Evolutionary conservation across 257 asterid species (phyloP), one percentile per base, ranked within the genome.

Genomic region (Phtheirospermum japonicum): DNA sequence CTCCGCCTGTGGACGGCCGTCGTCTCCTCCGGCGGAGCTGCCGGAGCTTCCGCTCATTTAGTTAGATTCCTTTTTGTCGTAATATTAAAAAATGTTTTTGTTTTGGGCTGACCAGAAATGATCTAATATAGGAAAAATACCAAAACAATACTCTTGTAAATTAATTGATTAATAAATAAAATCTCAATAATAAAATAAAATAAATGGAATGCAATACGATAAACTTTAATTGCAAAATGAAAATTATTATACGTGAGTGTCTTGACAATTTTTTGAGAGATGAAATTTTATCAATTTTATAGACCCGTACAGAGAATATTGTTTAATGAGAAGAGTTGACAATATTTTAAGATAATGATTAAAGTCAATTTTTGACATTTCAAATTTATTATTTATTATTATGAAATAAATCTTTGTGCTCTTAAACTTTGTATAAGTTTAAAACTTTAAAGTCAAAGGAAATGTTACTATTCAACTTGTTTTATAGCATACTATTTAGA

Each of bases 41-140:
- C 67, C 88, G 7, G 88, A 82, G 73, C 85, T 90, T 48, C 82
- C 88, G 85, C 86, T 86, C 97, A 89, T 89, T 62, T 51, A 23
- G 4, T 23, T 52, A 23, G 37, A n/a, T 45, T 13, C 8, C 7
- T 2, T 43, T 43, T 13, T 45, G 12, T 13, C 0, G 14, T 45
- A 45, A 12, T 45, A 10, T 11, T 19, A 51, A 20, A 20, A 52
- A 52, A 5, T 23, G 33, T 52, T 20, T 52, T 10, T 52, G 36
- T 14, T 49, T 49, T 18, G 16, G 13, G 14, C 28, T 12, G 14
- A 42, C 13, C 3, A 42, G 4, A 42, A 42, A 42, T 42, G 9
- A 42, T 23, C 28, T 3, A 23, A 23, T 23, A 23, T 23, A 23
- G 28, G 28, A 23, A 23, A n/a, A 23, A 23, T 23, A 3, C 28